Evolutionary conservation across 1,284 basidiomycete species (phyloP).

Genomic region (Porogramme epimiltina): DNA sequence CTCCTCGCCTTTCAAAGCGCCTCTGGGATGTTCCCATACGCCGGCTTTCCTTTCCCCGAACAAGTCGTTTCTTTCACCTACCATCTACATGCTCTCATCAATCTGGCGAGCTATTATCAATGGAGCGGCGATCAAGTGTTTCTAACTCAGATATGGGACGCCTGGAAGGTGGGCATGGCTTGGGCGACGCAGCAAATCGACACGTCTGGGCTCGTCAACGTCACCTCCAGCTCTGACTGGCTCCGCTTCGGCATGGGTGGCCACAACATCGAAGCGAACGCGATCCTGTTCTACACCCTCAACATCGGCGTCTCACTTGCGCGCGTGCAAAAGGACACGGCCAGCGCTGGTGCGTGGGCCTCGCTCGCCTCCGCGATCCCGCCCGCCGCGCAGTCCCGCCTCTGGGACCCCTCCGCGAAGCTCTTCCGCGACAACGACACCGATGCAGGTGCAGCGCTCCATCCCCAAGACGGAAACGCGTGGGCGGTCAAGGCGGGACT

Average conservation of each 20-base stretch:
- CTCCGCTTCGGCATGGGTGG: conserved; percentile 16
- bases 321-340: conserved; percentile 1
- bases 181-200: conserved; percentile 13
- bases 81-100: conserved; percentile 13
- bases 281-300: conserved; percentile 15
- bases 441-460: conserved; percentile 12
- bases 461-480: conserved; percentile 14
- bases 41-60: conserved; percentile 7
- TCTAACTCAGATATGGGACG: conserved; percentile 7
- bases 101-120: conserved; percentile 12
- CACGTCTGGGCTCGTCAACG: conserved; percentile 8
- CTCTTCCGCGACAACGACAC: conserved; percentile 18
- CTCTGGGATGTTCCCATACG: conserved; percentile 6
- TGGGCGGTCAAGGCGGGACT: conserved; percentile 13
- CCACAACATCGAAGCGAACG: conserved; percentile 16
- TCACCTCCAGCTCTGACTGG: conserved; percentile 11
- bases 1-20: conserved; percentile 5
- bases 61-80: conserved; percentile 11
- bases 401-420: conserved; percentile 8
- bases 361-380: conserved; percentile 5
- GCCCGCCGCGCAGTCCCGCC: conserved; percentile 5
- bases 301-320: conserved; percentile 8
- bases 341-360: neutral
- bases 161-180: conserved; percentile 9
- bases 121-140: conserved; percentile 8